Percentiles rank a stretch among this genome's conserved stretches.
phyloP scores from a whole-genome alignment of 768 basidiomycete species.

The Tricholoma saponaceum region DNA sequence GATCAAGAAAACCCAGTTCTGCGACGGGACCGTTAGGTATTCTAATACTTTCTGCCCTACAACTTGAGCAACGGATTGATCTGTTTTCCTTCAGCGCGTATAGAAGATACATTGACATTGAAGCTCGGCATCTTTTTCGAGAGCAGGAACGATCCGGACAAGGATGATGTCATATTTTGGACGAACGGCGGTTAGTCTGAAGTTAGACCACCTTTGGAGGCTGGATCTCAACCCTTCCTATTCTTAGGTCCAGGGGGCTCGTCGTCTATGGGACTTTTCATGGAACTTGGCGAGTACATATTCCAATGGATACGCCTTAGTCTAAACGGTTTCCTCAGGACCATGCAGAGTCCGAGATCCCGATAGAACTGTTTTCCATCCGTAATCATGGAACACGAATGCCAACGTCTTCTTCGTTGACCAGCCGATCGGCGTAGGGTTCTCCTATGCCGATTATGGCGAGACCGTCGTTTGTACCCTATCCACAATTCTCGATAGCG shows the following conservation, averaged over 20 bases:
- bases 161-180: neutral
- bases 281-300: slow-evolving; percentile 55
- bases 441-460: slow-evolving; percentile 62
- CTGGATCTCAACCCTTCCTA: neutral
- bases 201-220: neutral
- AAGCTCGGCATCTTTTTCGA: slow-evolving; percentile 39
- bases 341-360: slow-evolving; percentile 60
- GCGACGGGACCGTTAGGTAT: slow-evolving; percentile 55
- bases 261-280: slow-evolving; percentile 58
- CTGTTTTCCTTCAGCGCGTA: slow-evolving; percentile 5
- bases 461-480: slow-evolving; percentile 46
- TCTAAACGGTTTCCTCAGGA: slow-evolving; percentile 29
- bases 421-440: slow-evolving; percentile 59
- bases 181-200: neutral
- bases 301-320: slow-evolving; percentile 17
- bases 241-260: neutral
- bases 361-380: slow-evolving; percentile 49
- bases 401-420: slow-evolving; percentile 63
- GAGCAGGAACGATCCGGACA: neutral
- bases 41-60: slow-evolving; percentile 7
- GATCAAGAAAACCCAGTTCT: slow-evolving; percentile 58
- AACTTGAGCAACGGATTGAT: neutral
- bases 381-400: slow-evolving; percentile 64
- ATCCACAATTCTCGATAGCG: neutral
- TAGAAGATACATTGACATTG: slow-evolving; percentile 45